Conservation (phyloP, 1,284 basidiomycete genomes). For the Sporisorium iseilematis-ciliati region DNA sequence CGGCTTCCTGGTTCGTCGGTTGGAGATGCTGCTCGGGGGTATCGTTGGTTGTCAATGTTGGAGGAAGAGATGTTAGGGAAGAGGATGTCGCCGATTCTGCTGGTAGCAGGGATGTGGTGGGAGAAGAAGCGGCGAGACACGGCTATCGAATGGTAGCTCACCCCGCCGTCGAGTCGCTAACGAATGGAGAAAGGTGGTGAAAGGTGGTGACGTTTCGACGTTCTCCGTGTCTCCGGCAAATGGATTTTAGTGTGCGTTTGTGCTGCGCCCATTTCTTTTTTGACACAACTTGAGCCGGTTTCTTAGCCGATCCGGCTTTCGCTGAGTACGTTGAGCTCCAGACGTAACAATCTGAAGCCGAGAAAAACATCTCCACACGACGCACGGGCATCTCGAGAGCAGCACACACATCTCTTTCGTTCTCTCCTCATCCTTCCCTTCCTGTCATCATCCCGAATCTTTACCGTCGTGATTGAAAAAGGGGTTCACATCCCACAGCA, state of each 20-base stretch:
- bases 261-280: not conserved
- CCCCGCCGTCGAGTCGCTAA: no score
- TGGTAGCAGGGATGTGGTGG: no score
- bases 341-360: not conserved
- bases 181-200: not conserved
- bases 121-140: no score
- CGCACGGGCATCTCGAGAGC: not conserved
- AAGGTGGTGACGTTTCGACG: not conserved
- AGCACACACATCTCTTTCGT: not conserved
- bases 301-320: slow-evolving; percentile 15
- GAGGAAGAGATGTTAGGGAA: no score
- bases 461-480: not conserved
- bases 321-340: not conserved
- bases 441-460: not conserved
- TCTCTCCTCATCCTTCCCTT: slow-evolving; percentile 6
- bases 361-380: not conserved
- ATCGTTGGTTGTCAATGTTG: no score
- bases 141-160: no score
- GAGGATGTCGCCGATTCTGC: no score
- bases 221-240: no score
- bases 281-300: not conserved
- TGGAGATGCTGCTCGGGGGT: no score
- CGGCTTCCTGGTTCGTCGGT: no score
- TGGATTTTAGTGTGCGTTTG: no score
- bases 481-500: not conserved